Evolutionary conservation across 148 eudicot genomes (phyloP).

Genomic region (Hydrangea macrophylla): DNA sequence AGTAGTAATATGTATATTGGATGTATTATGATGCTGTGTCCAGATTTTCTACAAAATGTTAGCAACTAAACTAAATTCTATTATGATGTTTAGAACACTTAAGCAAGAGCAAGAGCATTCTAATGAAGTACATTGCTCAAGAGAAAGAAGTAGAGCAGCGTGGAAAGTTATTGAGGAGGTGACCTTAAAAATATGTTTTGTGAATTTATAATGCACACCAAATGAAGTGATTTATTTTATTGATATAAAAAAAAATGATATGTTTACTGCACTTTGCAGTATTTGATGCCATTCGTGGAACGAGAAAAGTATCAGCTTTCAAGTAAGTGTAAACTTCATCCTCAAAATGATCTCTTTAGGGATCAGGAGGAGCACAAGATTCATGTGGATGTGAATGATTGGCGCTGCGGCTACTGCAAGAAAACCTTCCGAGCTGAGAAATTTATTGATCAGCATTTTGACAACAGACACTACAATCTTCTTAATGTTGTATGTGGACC

Average conservation of each 20-base stretch:
- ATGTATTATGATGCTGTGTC: not conserved
- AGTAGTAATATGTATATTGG: not conserved
- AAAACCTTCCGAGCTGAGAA: constrained; percentile 72
- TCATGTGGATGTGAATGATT: constrained; percentile 66
- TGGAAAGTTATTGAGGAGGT: constrained; percentile 84
- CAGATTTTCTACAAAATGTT: not conserved
- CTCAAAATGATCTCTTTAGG: constrained; percentile 75
- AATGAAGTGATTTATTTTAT: not conserved
- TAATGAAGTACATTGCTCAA: constrained; percentile 83
- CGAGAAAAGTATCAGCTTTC: constrained; percentile 66
- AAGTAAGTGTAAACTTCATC: constrained; percentile 69
- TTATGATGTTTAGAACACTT: constrained; percentile 33
- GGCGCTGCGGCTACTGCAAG: constrained; percentile 93
- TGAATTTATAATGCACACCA: constrained; percentile 3
- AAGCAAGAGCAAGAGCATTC: constrained; percentile 31
- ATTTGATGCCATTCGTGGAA: constrained; percentile 84
- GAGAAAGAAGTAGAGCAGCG: constrained; percentile 88
- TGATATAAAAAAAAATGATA: not conserved
- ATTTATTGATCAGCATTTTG: constrained; percentile 77
- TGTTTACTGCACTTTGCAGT: constrained; percentile 41
- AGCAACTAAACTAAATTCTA: not conserved
- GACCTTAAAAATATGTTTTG: not conserved
- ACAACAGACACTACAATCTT: constrained; percentile 70
- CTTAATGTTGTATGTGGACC: constrained; percentile 60
- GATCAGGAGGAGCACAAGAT: constrained; percentile 88